phyloP scores from a whole-genome alignment of 2,329 filamentous ascomycete genomes.

The Exserohilum turcica region DNA sequence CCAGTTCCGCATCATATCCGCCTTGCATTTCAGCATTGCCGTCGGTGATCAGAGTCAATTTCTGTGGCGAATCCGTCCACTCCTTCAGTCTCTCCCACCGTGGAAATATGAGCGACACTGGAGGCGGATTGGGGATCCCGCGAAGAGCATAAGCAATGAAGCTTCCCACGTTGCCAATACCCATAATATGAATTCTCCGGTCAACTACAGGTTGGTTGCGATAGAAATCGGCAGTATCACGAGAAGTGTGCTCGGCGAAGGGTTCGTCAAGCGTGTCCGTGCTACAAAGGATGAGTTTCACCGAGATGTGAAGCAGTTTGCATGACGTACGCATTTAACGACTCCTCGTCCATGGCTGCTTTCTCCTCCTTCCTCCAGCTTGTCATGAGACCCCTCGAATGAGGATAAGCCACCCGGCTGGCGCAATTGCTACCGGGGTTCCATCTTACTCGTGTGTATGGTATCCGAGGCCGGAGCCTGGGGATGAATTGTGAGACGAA shows the following conservation, averaged over 20 bases:
- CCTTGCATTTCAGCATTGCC: slow-evolving; percentile 46
- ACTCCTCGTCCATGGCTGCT: slow-evolving; percentile 20
- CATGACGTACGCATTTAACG: slow-evolving; percentile 16
- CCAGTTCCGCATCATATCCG: slow-evolving; percentile 55
- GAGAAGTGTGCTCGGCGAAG: neutral
- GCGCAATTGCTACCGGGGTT: slow-evolving; percentile 48
- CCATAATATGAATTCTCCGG: slow-evolving; percentile 67
- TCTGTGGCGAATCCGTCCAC: slow-evolving; percentile 54
- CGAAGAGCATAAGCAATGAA: slow-evolving; percentile 77
- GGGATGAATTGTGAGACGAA: slow-evolving; percentile 44
- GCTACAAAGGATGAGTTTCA: slow-evolving; percentile 20
- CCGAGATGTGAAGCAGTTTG: neutral
- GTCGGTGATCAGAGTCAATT: slow-evolving; percentile 55
- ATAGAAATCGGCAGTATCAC: slow-evolving; percentile 40
- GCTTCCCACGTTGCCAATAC: slow-evolving; percentile 79
- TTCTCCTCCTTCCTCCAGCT: slow-evolving; percentile 32
- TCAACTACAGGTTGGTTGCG: slow-evolving; percentile 35
- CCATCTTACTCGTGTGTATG: slow-evolving; percentile 47
- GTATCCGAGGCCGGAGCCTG: slow-evolving; percentile 55
- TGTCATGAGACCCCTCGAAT: slow-evolving; percentile 25
- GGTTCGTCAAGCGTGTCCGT: slow-evolving; percentile 22
- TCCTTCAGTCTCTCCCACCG: slow-evolving; percentile 50
- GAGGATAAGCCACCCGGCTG: slow-evolving; percentile 52
- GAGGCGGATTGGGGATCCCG: slow-evolving; percentile 65
- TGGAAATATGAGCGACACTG: slow-evolving; percentile 81